Evolutionary conservation across 345 rosid genomes (phyloP).

Genomic region (Hibiscus mutabilis): DNA sequence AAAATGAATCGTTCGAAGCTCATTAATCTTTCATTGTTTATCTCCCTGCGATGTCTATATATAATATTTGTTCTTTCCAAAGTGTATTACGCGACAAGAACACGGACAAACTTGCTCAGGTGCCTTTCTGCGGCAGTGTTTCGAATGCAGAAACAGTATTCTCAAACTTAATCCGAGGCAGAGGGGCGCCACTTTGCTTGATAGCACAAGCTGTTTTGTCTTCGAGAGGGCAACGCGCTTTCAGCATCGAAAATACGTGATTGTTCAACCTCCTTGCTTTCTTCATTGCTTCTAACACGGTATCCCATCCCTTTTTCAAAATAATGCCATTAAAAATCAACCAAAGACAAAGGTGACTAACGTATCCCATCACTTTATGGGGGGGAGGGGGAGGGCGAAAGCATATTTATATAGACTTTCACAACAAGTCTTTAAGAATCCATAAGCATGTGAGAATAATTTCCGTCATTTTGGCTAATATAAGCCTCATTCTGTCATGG

Average conservation of each 20-base stretch:
- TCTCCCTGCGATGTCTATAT: not conserved
- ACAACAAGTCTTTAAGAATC: not conserved
- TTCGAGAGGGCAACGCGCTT: slow-evolving; percentile 94
- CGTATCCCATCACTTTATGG: not conserved
- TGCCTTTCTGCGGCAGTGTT: slow-evolving; percentile 82
- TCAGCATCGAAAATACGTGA: slow-evolving; percentile 96
- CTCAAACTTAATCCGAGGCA: slow-evolving; percentile 49
- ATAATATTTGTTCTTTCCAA: not conserved
- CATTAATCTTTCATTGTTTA: not conserved
- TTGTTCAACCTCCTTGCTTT: slow-evolving; percentile 93
- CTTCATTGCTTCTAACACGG: slow-evolving; percentile 85
- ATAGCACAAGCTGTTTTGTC: slow-evolving; percentile 95
- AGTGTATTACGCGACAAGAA: not conserved
- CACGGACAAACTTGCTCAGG: slow-evolving; percentile 21
- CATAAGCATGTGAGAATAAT: not conserved
- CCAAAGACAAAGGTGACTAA: not conserved
- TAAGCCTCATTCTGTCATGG: not conserved
- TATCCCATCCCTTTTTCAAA: slow-evolving; percentile 76
- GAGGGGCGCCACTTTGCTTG: slow-evolving; percentile 92
- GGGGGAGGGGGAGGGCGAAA: not conserved
- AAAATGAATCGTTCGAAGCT: not conserved
- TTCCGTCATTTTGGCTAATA: not conserved
- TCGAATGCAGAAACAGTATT: slow-evolving; percentile 98
- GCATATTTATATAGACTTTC: not conserved
- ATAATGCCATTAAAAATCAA: not conserved